Base-by-base conservation (phyloP, 352 stramenopile genomes). In the Globisporangium polare region DNA sequence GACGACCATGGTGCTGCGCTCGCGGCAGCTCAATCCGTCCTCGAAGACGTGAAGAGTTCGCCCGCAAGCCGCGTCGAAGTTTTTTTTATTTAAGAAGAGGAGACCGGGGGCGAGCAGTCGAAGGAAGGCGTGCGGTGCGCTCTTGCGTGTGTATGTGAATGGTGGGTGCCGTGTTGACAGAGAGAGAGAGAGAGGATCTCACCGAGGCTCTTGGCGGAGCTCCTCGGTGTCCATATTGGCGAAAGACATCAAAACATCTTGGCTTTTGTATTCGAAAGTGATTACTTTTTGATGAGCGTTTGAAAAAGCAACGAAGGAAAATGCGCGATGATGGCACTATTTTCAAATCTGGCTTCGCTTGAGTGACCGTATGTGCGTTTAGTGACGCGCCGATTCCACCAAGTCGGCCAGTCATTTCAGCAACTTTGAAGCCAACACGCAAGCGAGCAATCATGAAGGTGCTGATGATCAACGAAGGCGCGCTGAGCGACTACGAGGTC, bases 401-500 rank as follows among this genome's bases (percentile, higher is more conserved):
- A 55, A 55, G 27, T 55, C 27, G 27, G 49, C 49, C 49, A 55
- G 49, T 55, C 49, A 55, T 60, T 39, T 42, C 26, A 4, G 5
- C 29, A 47, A 35, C 17, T 56, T 43, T 56, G 50, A 49, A 60
- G 37, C 24, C 49, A 60, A 41, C 15, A 37, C 17, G 39, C 35
- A 31, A n/a, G n/a, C 20, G 35, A 53, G 51, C 20, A 26, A 76
- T 12, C 22, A 94, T 94, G 86, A 94, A 92, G 76, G 86, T 94
- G 71, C 60, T 94, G 69, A 69, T 87, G 66, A 83, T 86, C 62
- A 92, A 91, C 60, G 86, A 94, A 53, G 86, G 77, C 58, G 68
- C 86, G 62, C 63, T 94, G 71, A 89, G 71, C 65, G 83, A 94
- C 78, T 83, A 78, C 31, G 86, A 94, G 67, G 86, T 92, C 64